Percentiles rank a stretch among this genome's conserved stretches.
phyloP scores from a whole-genome alignment of 768 basidiomycete genomes.

The Tylopilus sp. region DNA sequence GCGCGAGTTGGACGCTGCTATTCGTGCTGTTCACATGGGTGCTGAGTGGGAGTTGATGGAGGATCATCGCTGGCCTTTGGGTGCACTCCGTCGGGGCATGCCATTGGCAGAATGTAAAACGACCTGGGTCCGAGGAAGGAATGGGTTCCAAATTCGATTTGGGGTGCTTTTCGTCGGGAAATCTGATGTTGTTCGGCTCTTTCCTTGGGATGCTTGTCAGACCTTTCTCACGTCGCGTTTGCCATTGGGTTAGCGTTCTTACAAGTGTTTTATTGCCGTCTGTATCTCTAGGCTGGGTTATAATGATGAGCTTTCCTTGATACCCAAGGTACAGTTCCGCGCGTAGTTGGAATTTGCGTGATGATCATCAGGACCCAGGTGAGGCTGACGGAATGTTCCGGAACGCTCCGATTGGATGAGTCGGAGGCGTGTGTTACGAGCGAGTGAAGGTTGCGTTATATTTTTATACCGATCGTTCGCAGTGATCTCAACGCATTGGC shows the following conservation, averaged over 20 bases:
- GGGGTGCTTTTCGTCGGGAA: not conserved
- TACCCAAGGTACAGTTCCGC: not conserved
- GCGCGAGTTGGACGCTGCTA: not conserved
- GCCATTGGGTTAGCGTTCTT: not conserved
- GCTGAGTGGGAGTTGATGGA: constrained; percentile 12
- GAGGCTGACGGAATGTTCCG: not conserved
- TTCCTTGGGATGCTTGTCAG: not conserved
- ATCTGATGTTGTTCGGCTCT: not conserved
- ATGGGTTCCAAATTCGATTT: not conserved
- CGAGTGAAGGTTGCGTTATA: not conserved
- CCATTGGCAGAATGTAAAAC: no score
- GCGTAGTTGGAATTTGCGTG: not conserved
- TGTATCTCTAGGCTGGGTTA: not conserved
- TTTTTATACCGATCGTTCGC: not conserved
- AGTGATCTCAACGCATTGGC: not conserved
- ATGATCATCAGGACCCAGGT: not conserved
- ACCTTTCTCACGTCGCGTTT: not conserved
- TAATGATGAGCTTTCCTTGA: not conserved
- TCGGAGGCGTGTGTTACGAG: not conserved
- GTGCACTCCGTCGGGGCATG: no score
- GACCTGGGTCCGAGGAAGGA: no score
- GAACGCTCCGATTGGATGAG: not conserved
- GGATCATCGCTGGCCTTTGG: not conserved
- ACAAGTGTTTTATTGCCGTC: not conserved
- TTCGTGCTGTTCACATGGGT: constrained; percentile 12